A percentile compares a stretch with the other conserved stretches of the same genome.
Evolutionary conservation across 768 basidiomycete species (phyloP).

Genomic region (Asterophora lycoperdoides): DNA sequence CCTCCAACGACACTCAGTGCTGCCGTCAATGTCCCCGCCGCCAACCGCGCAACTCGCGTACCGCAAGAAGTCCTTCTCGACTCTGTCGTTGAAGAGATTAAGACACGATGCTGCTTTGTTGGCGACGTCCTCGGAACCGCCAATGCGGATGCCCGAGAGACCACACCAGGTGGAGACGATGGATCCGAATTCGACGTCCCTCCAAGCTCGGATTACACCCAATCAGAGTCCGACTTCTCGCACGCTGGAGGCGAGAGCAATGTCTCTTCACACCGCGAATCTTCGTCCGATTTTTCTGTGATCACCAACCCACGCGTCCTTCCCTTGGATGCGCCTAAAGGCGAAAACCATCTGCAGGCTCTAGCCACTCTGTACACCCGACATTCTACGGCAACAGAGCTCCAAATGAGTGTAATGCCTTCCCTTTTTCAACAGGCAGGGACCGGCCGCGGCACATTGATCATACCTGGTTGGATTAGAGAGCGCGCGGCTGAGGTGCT

Average conservation of each 20-base stretch:
- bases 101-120: slow-evolving; percentile 88
- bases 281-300: slow-evolving; percentile 54
- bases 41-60: slow-evolving; percentile 61
- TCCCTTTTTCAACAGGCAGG: slow-evolving; percentile 63
- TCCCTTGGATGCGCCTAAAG: slow-evolving; percentile 26
- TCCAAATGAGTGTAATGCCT: slow-evolving; percentile 65
- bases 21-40: slow-evolving; percentile 55
- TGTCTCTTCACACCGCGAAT: slow-evolving; percentile 44
- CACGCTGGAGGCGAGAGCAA: slow-evolving; percentile 47
- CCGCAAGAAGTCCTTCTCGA: slow-evolving; percentile 80
- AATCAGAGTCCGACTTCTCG: slow-evolving; percentile 67
- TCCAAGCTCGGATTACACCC: slow-evolving; percentile 46
- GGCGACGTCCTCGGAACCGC: slow-evolving; percentile 49
- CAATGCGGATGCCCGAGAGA: slow-evolving; percentile 27
- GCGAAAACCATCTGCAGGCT: slow-evolving; percentile 57
- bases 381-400: slow-evolving; percentile 73
- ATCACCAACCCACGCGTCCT: slow-evolving; percentile 40
- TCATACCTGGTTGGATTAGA: slow-evolving; percentile 93
- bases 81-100: slow-evolving; percentile 81
- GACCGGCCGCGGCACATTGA: slow-evolving; percentile 70
- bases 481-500: slow-evolving; percentile 89
- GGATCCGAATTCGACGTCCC: slow-evolving; percentile 38
- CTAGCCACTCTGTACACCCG: slow-evolving; percentile 68
- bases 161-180: slow-evolving; percentile 30
- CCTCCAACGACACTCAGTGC: slow-evolving; percentile 70